Evolutionary conservation across 345 rosid genomes (phyloP).

Genomic region (Eucalyptus leucophloia): DNA sequence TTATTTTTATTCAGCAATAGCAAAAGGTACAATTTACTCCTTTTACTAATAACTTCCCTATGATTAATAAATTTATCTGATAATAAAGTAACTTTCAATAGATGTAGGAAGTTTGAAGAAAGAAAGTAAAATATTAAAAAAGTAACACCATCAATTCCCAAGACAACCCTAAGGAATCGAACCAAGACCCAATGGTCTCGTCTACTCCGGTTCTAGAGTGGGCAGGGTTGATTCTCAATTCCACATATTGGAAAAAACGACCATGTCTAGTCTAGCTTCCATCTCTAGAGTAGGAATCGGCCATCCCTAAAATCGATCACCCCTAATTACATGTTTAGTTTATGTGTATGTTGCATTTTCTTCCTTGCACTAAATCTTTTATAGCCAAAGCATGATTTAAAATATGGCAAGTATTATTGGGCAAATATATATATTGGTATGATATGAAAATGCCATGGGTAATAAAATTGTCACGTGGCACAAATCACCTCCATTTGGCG

Average conservation of each 20-base stretch:
- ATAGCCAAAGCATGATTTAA: neutral
- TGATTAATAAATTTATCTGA: neutral
- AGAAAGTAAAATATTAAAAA: neutral
- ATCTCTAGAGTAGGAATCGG: rapidly evolving
- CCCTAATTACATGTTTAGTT: neutral
- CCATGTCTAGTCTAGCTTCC: neutral
- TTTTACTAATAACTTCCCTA: neutral
- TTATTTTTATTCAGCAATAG: neutral
- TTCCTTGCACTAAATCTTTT: neutral
- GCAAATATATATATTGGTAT: neutral
- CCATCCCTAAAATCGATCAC: neutral
- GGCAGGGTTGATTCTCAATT: neutral
- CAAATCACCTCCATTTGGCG: neutral
- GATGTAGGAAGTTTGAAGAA: neutral
- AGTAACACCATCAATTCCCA: neutral
- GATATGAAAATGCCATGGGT: neutral
- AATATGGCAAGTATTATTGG: neutral
- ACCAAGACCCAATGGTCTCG: neutral
- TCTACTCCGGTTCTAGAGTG: neutral
- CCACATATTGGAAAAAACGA: neutral
- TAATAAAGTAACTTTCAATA: neutral
- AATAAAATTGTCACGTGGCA: neutral
- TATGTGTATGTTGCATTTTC: neutral
- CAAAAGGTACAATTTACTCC: neutral
- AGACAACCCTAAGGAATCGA: neutral